Evolutionary conservation across 768 basidiomycete species (phyloP).

Genomic region (Rubroboletus satanas): DNA sequence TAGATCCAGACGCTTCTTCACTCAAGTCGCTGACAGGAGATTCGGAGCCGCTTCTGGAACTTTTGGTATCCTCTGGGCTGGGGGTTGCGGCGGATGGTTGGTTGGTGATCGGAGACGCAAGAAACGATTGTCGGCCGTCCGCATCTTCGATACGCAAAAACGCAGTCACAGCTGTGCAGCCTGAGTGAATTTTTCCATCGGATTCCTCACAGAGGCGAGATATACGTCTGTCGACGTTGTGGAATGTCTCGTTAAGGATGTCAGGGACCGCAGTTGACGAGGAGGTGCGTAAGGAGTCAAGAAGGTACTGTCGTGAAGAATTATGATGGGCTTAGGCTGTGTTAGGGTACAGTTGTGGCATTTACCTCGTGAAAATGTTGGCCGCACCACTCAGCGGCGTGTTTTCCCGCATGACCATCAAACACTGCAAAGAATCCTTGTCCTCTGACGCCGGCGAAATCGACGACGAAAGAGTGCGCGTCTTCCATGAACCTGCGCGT

Average conservation of each 20-base stretch:
- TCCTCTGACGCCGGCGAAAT: constrained; percentile 85
- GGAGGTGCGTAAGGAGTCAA: constrained; percentile 62
- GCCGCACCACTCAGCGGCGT: constrained; percentile 99
- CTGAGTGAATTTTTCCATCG: constrained; percentile 90
- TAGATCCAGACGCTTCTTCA: constrained; percentile 30
- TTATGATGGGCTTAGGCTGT: constrained; percentile 8
- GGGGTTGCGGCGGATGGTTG: constrained; percentile 32
- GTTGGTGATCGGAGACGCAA: constrained; percentile 32
- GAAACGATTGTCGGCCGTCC: constrained; percentile 68
- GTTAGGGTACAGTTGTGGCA: neutral
- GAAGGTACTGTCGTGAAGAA: constrained; percentile 46
- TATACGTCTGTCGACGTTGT: constrained; percentile 80
- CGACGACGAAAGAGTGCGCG: constrained; percentile 92
- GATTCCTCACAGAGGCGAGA: constrained; percentile 83
- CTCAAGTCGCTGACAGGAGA: constrained; percentile 44
- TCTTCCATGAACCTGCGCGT: constrained; percentile 95
- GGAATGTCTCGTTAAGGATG: constrained; percentile 90
- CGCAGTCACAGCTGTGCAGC: constrained; percentile 95
- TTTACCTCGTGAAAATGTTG: constrained; percentile 87
- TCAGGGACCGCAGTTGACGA: constrained; percentile 70
- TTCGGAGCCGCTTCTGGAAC: constrained; percentile 36
- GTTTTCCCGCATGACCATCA: constrained; percentile 97
- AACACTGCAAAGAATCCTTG: constrained; percentile 99
- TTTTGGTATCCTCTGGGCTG: constrained; percentile 29
- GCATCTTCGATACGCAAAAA: constrained; percentile 90